Conservation (phyloP, 2,329 filamentous ascomycete species). For the Rugonectria rugulosa region DNA sequence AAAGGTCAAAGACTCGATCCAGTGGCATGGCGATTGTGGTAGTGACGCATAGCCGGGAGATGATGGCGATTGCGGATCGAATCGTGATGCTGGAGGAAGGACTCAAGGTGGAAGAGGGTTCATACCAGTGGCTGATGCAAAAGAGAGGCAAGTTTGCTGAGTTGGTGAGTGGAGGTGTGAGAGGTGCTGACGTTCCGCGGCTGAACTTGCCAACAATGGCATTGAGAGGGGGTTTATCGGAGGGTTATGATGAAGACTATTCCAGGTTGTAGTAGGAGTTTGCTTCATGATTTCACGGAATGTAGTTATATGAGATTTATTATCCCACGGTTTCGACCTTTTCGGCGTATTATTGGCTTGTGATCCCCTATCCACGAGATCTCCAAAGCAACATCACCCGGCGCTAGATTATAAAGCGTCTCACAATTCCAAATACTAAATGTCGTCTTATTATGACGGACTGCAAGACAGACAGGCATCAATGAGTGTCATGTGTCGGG, state of each 20-base stretch:
- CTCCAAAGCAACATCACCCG: too few species aligned
- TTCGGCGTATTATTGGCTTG: too few species aligned
- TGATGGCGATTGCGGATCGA: slow-evolving; percentile 83
- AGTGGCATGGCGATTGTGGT: slow-evolving; percentile 73
- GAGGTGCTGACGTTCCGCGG: neutral
- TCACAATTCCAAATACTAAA: too few species aligned
- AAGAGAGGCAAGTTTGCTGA: slow-evolving; percentile 55
- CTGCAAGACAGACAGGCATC: neutral
- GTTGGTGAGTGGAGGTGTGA: slow-evolving; percentile 49
- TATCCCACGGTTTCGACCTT: too few species aligned
- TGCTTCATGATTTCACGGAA: too few species aligned
- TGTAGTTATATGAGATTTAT: too few species aligned
- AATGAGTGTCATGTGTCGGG: slow-evolving; percentile 4
- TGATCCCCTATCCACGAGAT: too few species aligned
- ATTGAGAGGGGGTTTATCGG: neutral
- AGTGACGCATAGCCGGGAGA: slow-evolving; percentile 82
- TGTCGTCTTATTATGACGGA: too few species aligned
- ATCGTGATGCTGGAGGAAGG: slow-evolving; percentile 76
- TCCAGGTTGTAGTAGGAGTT: too few species aligned
- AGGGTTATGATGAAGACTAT: too few species aligned
- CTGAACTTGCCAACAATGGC: neutral
- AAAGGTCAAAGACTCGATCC: slow-evolving; percentile 27
- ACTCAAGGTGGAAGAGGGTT: slow-evolving; percentile 71
- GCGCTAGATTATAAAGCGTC: too few species aligned
- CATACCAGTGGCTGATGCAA: slow-evolving; percentile 66